A percentile compares a stretch with the other conserved stretches of the same genome.
phyloP scores from a whole-genome alignment of 768 basidiomycete species.

The Psilocybe subaeruginosa region DNA sequence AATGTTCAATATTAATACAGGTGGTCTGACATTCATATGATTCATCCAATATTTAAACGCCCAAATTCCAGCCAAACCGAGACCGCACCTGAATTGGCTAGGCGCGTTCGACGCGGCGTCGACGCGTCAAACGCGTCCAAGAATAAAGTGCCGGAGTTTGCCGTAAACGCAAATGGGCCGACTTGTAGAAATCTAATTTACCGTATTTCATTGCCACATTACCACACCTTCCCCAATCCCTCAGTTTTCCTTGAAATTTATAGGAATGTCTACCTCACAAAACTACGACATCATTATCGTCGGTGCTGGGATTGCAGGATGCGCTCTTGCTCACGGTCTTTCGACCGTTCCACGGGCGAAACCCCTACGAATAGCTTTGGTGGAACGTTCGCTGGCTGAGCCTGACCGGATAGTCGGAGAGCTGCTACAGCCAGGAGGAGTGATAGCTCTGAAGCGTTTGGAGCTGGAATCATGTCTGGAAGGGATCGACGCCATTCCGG shows the following conservation, averaged over 20 bases:
- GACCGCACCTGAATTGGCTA: background rate
- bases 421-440: slow-evolving; percentile 92
- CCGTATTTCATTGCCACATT: background rate
- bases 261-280: slow-evolving; percentile 1
- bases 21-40: background rate
- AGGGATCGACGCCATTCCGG: slow-evolving; percentile 84
- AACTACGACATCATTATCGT: slow-evolving; percentile 85
- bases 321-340: slow-evolving; percentile 84
- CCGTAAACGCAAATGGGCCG: slow-evolving; percentile 16
- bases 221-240: background rate
- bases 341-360: slow-evolving; percentile 54
- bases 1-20: background rate
- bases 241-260: background rate
- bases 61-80: slow-evolving; percentile 2
- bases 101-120: background rate
- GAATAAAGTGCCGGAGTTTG: slow-evolving; percentile 12
- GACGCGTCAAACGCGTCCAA: slow-evolving; percentile 11
- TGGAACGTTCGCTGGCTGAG: slow-evolving; percentile 90
- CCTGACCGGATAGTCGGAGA: slow-evolving; percentile 99
- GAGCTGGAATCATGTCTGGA: slow-evolving; percentile 79
- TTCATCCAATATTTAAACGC: background rate
- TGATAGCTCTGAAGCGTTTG: slow-evolving; percentile 72
- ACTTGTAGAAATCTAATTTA: slow-evolving; percentile 11
- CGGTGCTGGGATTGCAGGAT: slow-evolving; percentile 91
- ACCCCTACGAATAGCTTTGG: slow-evolving; percentile 76